Evolutionary conservation across 2,329 filamentous ascomycete genomes (phyloP).

Genomic region (Pestalotiopsis sp.): DNA sequence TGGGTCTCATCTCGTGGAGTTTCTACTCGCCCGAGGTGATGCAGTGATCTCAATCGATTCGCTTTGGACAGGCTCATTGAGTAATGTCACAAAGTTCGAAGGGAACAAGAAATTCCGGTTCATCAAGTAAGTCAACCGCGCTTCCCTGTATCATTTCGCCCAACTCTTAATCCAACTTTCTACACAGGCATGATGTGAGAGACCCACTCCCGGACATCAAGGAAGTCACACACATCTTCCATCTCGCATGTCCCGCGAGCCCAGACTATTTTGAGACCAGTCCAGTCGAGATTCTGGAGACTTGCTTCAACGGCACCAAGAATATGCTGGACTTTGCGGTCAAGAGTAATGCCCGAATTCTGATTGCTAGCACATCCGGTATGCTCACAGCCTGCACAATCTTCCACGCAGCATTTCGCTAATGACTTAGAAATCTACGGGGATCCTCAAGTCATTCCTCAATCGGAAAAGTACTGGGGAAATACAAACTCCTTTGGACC

Average conservation of each 20-base stretch:
- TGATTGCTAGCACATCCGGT: constrained; percentile 10
- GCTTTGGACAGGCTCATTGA: neutral
- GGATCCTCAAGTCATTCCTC: constrained; percentile 10
- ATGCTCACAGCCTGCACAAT: neutral
- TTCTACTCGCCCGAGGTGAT: neutral
- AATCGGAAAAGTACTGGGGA: constrained; percentile 36
- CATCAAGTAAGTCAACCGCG: neutral
- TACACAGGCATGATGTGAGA: neutral
- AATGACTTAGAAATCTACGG: constrained; percentile 12
- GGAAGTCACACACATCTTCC: constrained; percentile 6
- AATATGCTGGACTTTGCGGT: constrained; percentile 6
- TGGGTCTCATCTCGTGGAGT: neutral
- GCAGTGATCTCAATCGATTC: neutral
- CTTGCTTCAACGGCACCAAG: neutral
- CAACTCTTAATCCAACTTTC: neutral
- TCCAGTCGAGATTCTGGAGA: constrained; percentile 6
- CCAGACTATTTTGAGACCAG: constrained; percentile 6
- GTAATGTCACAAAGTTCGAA: neutral
- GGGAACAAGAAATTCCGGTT: neutral
- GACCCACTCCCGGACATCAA: neutral
- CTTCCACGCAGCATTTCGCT: neutral
- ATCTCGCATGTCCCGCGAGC: constrained; percentile 13
- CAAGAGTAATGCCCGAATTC: neutral
- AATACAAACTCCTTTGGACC: constrained; percentile 44
- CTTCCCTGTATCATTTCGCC: neutral